Conservation (phyloP, 73 alveolate genomes). For the Paramecium tetraurelia region DNA sequence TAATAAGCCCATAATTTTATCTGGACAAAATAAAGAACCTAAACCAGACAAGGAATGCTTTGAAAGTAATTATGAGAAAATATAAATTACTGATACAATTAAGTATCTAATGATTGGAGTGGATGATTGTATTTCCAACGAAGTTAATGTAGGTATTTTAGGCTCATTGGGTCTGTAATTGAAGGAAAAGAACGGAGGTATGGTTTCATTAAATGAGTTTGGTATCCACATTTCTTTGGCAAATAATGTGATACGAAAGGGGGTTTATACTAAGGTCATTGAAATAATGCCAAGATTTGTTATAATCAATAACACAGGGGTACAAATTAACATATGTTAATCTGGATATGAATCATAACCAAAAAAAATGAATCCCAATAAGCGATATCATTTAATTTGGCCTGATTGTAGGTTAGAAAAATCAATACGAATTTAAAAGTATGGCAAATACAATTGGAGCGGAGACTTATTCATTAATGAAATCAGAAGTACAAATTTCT, state of each 20-base stretch:
- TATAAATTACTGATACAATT: neutral
- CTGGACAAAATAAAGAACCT: neutral
- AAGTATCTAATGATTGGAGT: conserved; percentile 14
- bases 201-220: neutral
- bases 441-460: neutral
- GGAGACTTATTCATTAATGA: conserved; percentile 9
- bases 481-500: neutral
- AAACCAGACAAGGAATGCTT: neutral
- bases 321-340: neutral
- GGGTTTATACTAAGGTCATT: conserved; percentile 23
- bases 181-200: neutral
- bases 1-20: neutral
- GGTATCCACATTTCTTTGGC: conserved; percentile 40
- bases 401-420: conserved; percentile 38
- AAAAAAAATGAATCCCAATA: neutral
- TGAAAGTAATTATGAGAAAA: neutral
- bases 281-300: conserved; percentile 49
- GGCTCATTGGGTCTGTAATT: neutral
- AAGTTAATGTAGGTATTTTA: conserved; percentile 8
- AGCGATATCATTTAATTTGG: conserved; percentile 11
- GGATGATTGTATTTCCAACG: neutral
- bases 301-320: neutral
- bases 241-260: neutral
- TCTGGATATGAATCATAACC: conserved; percentile 8
- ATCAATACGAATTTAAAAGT: neutral